Evolutionary conservation across 2,329 filamentous ascomycete species (phyloP).

Genomic region (Xylariaceae sp.): DNA sequence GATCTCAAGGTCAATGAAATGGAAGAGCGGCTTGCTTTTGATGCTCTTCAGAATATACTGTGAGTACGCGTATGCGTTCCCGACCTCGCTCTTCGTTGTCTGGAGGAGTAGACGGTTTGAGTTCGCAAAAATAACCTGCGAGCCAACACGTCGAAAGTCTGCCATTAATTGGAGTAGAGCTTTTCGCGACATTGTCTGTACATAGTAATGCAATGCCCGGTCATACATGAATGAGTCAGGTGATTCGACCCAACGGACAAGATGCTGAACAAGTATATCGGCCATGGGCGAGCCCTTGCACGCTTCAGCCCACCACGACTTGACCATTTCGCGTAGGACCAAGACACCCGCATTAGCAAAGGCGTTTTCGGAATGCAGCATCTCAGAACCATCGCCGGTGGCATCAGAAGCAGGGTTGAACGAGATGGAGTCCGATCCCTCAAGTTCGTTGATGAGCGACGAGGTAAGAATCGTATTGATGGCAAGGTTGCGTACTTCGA

Average conservation of each 20-base stretch:
- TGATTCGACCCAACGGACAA: slow-evolving; percentile 95
- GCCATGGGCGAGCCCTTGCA: slow-evolving; percentile 90
- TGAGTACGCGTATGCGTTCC: slow-evolving; percentile 93
- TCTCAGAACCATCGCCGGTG: slow-evolving; percentile 58
- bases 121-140: slow-evolving; percentile 91
- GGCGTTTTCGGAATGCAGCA: slow-evolving; percentile 79
- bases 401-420: slow-evolving; percentile 72
- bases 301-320: slow-evolving; percentile 96
- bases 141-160: slow-evolving; percentile 92
- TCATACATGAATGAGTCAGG: slow-evolving; percentile 95
- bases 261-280: slow-evolving; percentile 93
- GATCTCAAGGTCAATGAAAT: slow-evolving; percentile 95
- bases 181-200: slow-evolving; percentile 97
- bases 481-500: slow-evolving; percentile 88
- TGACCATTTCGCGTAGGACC: slow-evolving; percentile 96
- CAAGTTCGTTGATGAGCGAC: slow-evolving; percentile 92
- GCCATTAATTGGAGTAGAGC: slow-evolving; percentile 96
- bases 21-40: slow-evolving; percentile 89
- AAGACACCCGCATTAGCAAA: slow-evolving; percentile 89
- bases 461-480: slow-evolving; percentile 98
- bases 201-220: slow-evolving; percentile 88
- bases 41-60: slow-evolving; percentile 98
- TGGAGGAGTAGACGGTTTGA: slow-evolving; percentile 86
- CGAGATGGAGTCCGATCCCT: slow-evolving; percentile 80
- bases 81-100: slow-evolving; percentile 93